Conservation (phyloP, 176 grass and related monocot genomes). For the Saccharum officinarum region DNA sequence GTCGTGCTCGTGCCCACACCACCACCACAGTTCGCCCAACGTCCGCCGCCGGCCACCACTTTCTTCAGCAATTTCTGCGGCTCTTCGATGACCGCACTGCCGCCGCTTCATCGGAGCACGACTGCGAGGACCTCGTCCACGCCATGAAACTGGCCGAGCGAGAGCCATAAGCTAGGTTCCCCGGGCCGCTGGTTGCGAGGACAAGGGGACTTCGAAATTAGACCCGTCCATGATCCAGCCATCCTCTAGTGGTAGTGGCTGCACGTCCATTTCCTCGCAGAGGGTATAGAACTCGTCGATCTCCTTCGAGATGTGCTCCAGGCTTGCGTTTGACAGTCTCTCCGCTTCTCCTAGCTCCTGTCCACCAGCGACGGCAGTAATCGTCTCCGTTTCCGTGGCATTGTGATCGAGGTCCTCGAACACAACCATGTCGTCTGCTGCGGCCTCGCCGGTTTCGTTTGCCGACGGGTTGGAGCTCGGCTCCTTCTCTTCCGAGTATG, state of each 20-base stretch:
- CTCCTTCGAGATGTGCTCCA: conserved; percentile 27
- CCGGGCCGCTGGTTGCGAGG: neutral
- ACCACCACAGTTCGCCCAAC: conserved; percentile 28
- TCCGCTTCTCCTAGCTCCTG: conserved; percentile 21
- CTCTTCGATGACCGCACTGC: neutral
- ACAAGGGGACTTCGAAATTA: conserved; percentile 18
- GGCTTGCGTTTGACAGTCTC: neutral
- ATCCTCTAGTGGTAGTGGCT: conserved; percentile 30
- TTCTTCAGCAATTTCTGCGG: conserved; percentile 85
- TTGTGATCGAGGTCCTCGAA: conserved; percentile 29
- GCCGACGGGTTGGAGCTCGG: conserved; percentile 43
- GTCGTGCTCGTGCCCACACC: neutral
- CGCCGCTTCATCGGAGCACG: neutral
- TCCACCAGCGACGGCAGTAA: neutral
- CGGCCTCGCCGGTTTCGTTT: conserved; percentile 27
- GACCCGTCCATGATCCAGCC: conserved; percentile 37
- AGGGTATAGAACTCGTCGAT: conserved; percentile 41
- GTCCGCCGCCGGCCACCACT: conserved; percentile 29
- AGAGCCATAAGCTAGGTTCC: neutral
- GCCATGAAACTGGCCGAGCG: conserved; percentile 45
- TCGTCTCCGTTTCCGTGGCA: neutral
- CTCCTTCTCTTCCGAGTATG: conserved; percentile 15
- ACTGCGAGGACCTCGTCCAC: conserved; percentile 33
- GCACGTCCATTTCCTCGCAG: conserved; percentile 45
- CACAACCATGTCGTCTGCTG: neutral